Evolutionary conservation across 139 green algal genomes (phyloP).

Genomic region (Limnomonas spitsbergensis): DNA sequence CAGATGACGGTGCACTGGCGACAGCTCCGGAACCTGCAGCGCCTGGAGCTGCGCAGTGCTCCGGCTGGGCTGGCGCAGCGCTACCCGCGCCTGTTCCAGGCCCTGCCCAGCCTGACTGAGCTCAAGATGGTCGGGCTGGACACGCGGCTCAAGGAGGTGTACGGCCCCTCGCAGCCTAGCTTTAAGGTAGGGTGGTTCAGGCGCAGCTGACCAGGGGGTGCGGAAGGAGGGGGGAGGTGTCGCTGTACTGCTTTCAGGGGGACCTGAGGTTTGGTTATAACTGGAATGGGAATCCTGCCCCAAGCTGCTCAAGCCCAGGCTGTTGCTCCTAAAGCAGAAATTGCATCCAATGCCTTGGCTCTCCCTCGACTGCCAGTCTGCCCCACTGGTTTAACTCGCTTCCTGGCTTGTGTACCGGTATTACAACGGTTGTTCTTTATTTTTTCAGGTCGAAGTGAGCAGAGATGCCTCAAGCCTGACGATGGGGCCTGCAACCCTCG

Average conservation of each 20-base stretch:
- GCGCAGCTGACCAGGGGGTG: no score
- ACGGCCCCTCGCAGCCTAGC: not conserved
- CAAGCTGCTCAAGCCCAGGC: no score
- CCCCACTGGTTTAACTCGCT: no score
- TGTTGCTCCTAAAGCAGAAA: no score
- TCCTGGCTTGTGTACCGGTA: no score
- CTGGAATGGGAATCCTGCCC: no score
- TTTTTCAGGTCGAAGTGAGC: not conserved
- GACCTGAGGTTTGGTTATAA: no score
- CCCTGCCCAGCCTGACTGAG: not conserved
- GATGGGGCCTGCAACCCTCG: not conserved
- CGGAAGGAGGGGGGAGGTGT: no score
- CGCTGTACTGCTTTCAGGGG: no score
- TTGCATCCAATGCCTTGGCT: no score
- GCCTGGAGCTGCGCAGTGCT: not conserved
- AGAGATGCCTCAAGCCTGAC: not conserved
- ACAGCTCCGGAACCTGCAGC: not conserved
- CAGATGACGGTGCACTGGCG: not conserved
- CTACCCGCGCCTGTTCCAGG: not conserved
- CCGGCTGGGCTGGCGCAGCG: not conserved
- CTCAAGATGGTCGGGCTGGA: not conserved
- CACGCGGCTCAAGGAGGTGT: not conserved
- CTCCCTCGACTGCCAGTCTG: no score
- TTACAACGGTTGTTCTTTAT: no score
- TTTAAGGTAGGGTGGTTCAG: not conserved